Base-by-base conservation (phyloP, 2,329 filamentous ascomycete species). In the Cytospora chrysosperma region DNA sequence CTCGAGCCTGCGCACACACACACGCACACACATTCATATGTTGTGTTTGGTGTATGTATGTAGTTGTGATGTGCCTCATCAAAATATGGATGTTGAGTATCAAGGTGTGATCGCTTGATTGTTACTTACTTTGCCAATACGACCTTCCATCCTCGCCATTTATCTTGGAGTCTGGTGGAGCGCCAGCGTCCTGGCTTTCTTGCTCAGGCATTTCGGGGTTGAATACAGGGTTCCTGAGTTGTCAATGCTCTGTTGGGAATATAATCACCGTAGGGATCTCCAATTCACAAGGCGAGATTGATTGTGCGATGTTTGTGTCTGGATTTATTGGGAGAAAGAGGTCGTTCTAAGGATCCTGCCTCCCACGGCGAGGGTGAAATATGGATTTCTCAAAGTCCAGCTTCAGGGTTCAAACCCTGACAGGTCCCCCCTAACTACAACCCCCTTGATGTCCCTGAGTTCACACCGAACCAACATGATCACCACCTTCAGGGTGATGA, bases 91-190 rank as follows among this genome's bases (percentile, higher is more conserved):
- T 2, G 10, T 24, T 2, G 21, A 34, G n/a, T 34, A 24, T 28
- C 7, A 8, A 24, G 47, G 28, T 21, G 26, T 26, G 24, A 19
- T 12, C 32, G 15, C 10, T 34, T 34, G 12, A 12, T 9, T 19
- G 40, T 37, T 34, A 13, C 57, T 55, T 70, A 26, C 71, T 69
- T 59, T 81, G 71, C 82, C 82, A 85, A 72, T 85, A 85, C 27
- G 72, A 69, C 19, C 74, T 74, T 17, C 76, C 75, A 54, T 76
- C 75, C 15, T 72, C 72, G 1, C 70, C 70, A 59, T 70, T 72
- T 64, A 79, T 75, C 13, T 70, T 67, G 13, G 73, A 70, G 59
- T 79, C 75, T n/a, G 75, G 65, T n/a, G 67, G 62, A 7, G 56
- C 37, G 27, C 58, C 43, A 27, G 58, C 60, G 54, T 13, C 28